Base-by-base conservation (phyloP, 441 rosid species). In the Omphalea diandra region DNA sequence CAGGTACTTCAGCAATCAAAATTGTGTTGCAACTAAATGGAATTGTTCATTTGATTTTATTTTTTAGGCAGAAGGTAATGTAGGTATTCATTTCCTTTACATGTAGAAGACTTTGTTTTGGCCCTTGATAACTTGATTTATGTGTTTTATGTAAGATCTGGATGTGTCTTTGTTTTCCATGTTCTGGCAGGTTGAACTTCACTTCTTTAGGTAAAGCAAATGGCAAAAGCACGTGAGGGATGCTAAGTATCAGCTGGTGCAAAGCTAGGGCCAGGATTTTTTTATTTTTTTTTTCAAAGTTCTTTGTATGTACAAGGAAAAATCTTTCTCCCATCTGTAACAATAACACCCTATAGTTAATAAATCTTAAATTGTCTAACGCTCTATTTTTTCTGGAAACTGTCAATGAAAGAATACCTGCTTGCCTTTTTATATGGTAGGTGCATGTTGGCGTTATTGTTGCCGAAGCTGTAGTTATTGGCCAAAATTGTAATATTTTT, bases 151-250 rank as follows among this genome's bases (percentile, higher is more conserved):
- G 14, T 11, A 33, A 17, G 50, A 24, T 9, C 22, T 55, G 47
- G 18, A 10, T 12, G 2, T 6, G 22, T 4, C 1, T 17, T 35
- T 18, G 14, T 3, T 38, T 52, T 22, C 15, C 65, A n/a, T 60
- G 58, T n/a, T 24, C 58, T 73, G n/a, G 77, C 86, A 94, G 99
- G 84, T 76, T 92, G 83, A 92, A 60, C 80, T 89, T 94, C 72
- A 94, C 93, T 32, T 85, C 97, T 46, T 70, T 85, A 36, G 90
- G 88, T 70, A 94, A 92, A 78, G 84, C 89, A 22, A 82, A 75
- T 9, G 88, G 86, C 56, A 87, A 85, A 55, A 78, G 87, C 77
- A 53, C 76, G 3, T 82, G 60, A 70, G 54, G 61, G 41, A 41
- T 20, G 9, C 31, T 7, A 41, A 60, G 60, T 61, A n/a, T n/a